phyloP scores from a whole-genome alignment of 495 filamentous ascomycete species.

The Xylaria bambusicola region DNA sequence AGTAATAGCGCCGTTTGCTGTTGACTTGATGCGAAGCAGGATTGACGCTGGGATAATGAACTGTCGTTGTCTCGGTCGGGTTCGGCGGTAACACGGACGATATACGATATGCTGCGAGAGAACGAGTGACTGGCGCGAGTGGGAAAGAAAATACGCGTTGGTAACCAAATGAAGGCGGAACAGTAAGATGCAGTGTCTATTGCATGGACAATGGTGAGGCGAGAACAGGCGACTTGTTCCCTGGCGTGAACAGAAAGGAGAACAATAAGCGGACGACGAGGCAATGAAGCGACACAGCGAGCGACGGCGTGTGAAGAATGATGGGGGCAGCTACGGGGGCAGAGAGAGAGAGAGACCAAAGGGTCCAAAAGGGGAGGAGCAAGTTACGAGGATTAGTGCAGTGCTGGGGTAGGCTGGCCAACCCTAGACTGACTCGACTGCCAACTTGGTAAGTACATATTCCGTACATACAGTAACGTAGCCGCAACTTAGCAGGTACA shows the following conservation, averaged over 20 bases:
- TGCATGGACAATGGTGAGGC: conserved; percentile 8
- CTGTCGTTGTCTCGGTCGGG: not conserved
- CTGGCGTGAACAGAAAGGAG: too few species aligned
- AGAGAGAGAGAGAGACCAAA: too few species aligned
- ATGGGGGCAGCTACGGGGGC: not conserved
- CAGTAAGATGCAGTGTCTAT: too few species aligned
- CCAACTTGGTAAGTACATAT: too few species aligned
- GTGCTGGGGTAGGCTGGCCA: too few species aligned
- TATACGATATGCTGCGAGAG: not conserved
- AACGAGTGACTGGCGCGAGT: conserved; percentile 14
- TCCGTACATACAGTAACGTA: too few species aligned
- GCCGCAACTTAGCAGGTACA: too few species aligned
- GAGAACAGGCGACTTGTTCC: too few species aligned
- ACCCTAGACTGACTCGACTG: too few species aligned
- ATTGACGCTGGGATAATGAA: conserved; percentile 3
- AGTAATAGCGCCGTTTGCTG: not conserved
- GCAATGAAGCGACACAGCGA: not conserved
- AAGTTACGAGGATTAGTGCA: too few species aligned
- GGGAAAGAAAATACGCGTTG: not conserved
- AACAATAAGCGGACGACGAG: conserved; percentile 1
- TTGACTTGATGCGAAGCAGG: not conserved
- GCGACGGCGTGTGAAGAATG: not conserved
- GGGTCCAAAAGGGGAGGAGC: conserved; percentile 1
- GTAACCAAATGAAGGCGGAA: not conserved
- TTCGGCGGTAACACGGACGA: not conserved